A percentile compares a stretch with the other conserved stretches of the same genome.
Evolutionary conservation across 768 basidiomycete genomes (phyloP).

Genomic region (Sarcodon aspratus): DNA sequence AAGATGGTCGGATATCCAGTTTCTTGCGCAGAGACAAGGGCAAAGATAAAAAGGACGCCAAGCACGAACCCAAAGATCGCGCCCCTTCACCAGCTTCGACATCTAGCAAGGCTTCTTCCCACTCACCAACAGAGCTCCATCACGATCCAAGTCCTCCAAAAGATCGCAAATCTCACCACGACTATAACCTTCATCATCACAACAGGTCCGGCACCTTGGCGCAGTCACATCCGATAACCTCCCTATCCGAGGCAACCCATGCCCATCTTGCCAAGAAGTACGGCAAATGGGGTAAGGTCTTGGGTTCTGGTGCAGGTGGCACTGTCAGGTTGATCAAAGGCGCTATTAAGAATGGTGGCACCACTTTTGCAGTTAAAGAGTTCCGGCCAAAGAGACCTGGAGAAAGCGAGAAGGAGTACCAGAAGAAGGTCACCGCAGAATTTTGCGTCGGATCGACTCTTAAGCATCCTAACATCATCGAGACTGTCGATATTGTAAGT

Average conservation of each 20-base stretch:
- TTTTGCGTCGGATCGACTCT: constrained; percentile 95
- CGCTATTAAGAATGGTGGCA: constrained; percentile 66
- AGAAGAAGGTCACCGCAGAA: constrained; percentile 99
- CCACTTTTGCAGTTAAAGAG: constrained; percentile 94
- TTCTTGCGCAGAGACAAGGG: constrained; percentile 25
- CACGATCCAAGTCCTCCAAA: constrained; percentile 4
- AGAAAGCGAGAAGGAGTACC: constrained; percentile 93
- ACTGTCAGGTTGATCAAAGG: constrained; percentile 95
- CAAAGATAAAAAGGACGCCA: constrained; percentile 14
- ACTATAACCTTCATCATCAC: constrained; percentile 2
- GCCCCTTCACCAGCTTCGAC: constrained; percentile 12
- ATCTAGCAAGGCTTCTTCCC: constrained; percentile 14
- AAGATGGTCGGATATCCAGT: constrained; percentile 13
- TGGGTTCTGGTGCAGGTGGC: constrained; percentile 96
- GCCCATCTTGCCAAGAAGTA: constrained; percentile 97
- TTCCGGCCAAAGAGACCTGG: constrained; percentile 84
- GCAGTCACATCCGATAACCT: constrained; percentile 23
- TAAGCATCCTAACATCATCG: constrained; percentile 93
- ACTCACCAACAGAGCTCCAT: constrained; percentile 11
- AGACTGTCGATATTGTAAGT: constrained; percentile 95
- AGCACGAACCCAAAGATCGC: constrained; percentile 9
- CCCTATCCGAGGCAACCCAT: constrained; percentile 74
- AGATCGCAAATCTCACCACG: constrained; percentile 6
- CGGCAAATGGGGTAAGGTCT: constrained; percentile 94
- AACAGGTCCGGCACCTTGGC: neutral